Conservation (phyloP, 1,139 yeast genomes). For the Magnusiomyces tetraspermus region DNA sequence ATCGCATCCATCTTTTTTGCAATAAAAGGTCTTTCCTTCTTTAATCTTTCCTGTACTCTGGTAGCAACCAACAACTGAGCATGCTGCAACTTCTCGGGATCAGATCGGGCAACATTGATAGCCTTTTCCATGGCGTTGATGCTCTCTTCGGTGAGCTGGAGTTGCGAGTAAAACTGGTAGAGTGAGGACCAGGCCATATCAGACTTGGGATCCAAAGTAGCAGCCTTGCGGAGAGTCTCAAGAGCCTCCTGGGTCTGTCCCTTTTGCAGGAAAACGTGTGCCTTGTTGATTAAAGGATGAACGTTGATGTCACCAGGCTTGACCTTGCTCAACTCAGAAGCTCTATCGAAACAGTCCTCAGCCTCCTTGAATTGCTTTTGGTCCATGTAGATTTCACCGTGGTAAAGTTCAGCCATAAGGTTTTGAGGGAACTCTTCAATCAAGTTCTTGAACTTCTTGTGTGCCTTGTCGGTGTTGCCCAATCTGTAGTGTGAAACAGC, state of each 20-base stretch:
- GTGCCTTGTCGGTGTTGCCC: constrained; percentile 53
- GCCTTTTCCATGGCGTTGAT: constrained; percentile 72
- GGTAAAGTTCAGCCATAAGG: constrained; percentile 90
- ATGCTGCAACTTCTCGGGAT: constrained; percentile 84
- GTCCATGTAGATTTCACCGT: constrained; percentile 88
- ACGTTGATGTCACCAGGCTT: constrained; percentile 62
- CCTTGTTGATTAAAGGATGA: constrained; percentile 84
- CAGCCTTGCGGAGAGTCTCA: constrained; percentile 62
- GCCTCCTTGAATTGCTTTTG: constrained; percentile 66
- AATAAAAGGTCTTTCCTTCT: constrained; percentile 29
- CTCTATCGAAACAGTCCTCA: constrained; percentile 73
- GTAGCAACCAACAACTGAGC: constrained; percentile 84
- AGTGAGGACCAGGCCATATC: constrained; percentile 84
- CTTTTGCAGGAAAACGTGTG: constrained; percentile 41
- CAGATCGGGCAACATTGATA: constrained; percentile 69
- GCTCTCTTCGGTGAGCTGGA: constrained; percentile 75
- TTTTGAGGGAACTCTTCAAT: constrained; percentile 71
- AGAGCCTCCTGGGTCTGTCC: constrained; percentile 46
- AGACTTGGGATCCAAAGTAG: constrained; percentile 71
- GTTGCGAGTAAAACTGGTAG: constrained; percentile 84
- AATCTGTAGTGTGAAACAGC: constrained; percentile 88
- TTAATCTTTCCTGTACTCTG: constrained; percentile 25
- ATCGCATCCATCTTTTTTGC: constrained; percentile 25
- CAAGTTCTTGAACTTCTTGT: constrained; percentile 63
- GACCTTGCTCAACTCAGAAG: constrained; percentile 52